Conservation (phyloP, 1,139 yeast genomes). For the Kodamaea derodonti region DNA sequence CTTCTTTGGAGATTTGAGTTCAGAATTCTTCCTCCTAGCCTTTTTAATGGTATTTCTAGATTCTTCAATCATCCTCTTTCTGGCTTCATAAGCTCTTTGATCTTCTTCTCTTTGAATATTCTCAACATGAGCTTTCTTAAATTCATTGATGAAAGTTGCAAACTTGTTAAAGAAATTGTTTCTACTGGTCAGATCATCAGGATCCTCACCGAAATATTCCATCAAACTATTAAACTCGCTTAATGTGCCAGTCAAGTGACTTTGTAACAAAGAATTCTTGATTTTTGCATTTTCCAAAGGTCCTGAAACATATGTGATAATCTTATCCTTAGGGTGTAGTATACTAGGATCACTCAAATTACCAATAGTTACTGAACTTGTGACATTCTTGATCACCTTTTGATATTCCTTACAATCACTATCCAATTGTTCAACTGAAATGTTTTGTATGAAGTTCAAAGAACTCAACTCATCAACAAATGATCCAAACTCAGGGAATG, state of each 20-base stretch:
- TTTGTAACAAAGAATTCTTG: slow-evolving; percentile 53
- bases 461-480: slow-evolving; percentile 73
- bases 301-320: slow-evolving; percentile 43
- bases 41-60: slow-evolving; percentile 11
- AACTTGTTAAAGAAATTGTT: slow-evolving; percentile 38
- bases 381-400: slow-evolving; percentile 49
- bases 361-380: slow-evolving; percentile 61
- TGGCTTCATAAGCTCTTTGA: slow-evolving; percentile 35
- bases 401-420: slow-evolving; percentile 66
- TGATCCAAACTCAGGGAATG: slow-evolving; percentile 72
- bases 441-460: slow-evolving; percentile 60
- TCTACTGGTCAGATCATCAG: slow-evolving; percentile 47
- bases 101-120: slow-evolving; percentile 48
- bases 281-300: slow-evolving; percentile 62
- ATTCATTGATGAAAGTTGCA: slow-evolving; percentile 35
- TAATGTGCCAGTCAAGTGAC: slow-evolving; percentile 53
- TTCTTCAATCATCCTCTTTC: slow-evolving; percentile 34
- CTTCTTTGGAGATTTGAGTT: slow-evolving; percentile 8
- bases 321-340: slow-evolving; percentile 76
- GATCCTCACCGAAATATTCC: slow-evolving; percentile 82
- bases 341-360: slow-evolving; percentile 62
- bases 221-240: slow-evolving; percentile 57
- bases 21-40: slow-evolving; percentile 8
- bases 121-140: slow-evolving; percentile 44
- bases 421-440: slow-evolving; percentile 74